Evolutionary conservation across 2,329 filamentous ascomycete genomes (phyloP), one percentile per base, ranked within the genome.

Genomic region (Aotearoamyces nothofagi): DNA sequence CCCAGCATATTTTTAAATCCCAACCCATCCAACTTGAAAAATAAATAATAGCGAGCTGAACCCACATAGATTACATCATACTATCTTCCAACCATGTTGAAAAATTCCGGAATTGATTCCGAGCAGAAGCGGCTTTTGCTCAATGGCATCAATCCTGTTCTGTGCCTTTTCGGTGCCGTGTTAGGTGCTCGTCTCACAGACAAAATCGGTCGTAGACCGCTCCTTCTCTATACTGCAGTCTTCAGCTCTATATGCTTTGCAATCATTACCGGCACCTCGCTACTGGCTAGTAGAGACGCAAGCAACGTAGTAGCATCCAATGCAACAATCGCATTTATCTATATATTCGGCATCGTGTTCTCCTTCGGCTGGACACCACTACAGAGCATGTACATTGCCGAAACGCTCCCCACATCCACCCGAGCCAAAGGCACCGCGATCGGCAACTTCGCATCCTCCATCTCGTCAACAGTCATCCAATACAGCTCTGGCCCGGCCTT

Each of bases 1-100:
- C 66, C 69, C 34, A 73, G 73, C 39, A 54, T 60, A 3, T 71
- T 57, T 54, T n/a, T n/a, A n/a, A n/a, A n/a, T n/a, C n/a, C n/a
- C n/a, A n/a, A n/a, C n/a, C n/a, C n/a, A n/a, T n/a, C n/a, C n/a
- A n/a, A n/a, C n/a, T n/a, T n/a, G n/a, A n/a, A n/a, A n/a, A n/a
- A n/a, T n/a, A n/a, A n/a, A n/a, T n/a, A n/a, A n/a, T n/a, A n/a
- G n/a, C n/a, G n/a, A n/a, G n/a, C n/a, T n/a, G n/a, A n/a, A n/a
- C n/a, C n/a, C n/a, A n/a, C n/a, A 22, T n/a, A 22, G 19, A n/a
- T 22, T 8, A 30, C 34, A 5, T 38, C 36, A 10, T 46, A 47
- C 27, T 45, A 44, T 26, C 24, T 46, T 10, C 39, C 39, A 2
- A 36, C 37, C 17, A 40, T 47, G 33, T 30, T 45, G 13, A 27